Evolutionary conservation across 208 protist genomes (phyloP), one percentile per base, ranked within the genome.

Genomic region (Porcisia deanei): DNA sequence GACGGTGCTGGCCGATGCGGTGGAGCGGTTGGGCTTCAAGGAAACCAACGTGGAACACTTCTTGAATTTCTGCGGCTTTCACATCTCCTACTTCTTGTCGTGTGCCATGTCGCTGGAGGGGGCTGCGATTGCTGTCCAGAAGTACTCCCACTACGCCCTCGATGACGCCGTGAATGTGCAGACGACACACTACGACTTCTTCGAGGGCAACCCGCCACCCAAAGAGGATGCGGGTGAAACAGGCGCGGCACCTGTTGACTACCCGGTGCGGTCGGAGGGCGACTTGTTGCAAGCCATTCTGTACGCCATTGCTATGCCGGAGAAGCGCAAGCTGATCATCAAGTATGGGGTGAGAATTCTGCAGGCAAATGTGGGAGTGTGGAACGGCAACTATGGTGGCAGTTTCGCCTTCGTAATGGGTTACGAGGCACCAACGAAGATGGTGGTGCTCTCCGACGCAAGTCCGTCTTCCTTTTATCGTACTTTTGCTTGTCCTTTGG

Each of bases 1-100:
- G 49, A 98, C 94, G 22, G 85, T 98, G 59, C 85, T 98, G 65
- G 94, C 94, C 22, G 91, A 96, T 71, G 91, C 92, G 4, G 86
- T 98, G 59, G 80, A 86, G 68, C 88, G 84, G 43, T 82, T 96
- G 53, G 94, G 92, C 39, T 96, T 95, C 79, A 4, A 66, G 20
- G 79, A 75, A 69, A 75, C 88, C 18, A 85, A 91, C 75, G 91
- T 98, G 30, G 90, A 96, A 81, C 86, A 83, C 65, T 89, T 98
- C 47, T 59, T 96, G 9, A 95, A 98, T 80, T 89, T 86, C 75
- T 91, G 85, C 73, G 94, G 92, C 14, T 97, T 96, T 76, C 94
- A 96, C 82, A 85, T 96, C 37, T 92, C 92, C 1, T 98, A 92
- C 82, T 94, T 98, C 58, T 71, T 98, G 37, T 96, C 94, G 18